Evolutionary conservation across 768 basidiomycete genomes (phyloP).

Genomic region (Postia placenta): DNA sequence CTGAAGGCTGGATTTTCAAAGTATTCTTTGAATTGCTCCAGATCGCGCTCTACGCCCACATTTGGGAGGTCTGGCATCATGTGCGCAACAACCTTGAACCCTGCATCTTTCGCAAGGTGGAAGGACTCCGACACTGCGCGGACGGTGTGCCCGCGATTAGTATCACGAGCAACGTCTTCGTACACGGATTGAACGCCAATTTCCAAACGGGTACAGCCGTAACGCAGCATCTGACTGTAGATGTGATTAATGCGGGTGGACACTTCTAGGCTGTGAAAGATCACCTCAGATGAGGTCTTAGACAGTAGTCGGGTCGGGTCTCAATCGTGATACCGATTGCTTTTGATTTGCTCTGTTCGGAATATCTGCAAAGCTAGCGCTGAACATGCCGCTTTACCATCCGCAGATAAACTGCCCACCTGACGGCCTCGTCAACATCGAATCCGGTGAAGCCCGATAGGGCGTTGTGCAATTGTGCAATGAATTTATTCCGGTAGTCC

Average conservation of each 20-base stretch:
- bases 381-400: background rate
- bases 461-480: slow-evolving; percentile 96
- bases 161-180: slow-evolving; percentile 98
- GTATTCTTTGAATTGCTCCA: slow-evolving; percentile 99
- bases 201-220: slow-evolving; percentile 96
- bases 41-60: slow-evolving; percentile 93
- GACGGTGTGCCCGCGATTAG: slow-evolving; percentile 98
- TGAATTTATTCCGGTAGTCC: slow-evolving; percentile 87
- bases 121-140: slow-evolving; percentile 96
- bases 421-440: slow-evolving; percentile 94
- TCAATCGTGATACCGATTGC: slow-evolving; percentile 99
- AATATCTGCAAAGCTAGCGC: slow-evolving; percentile 50
- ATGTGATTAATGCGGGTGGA: background rate
- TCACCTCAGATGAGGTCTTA: slow-evolving; percentile 90
- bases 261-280: background rate
- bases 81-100: slow-evolving; percentile 99
- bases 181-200: slow-evolving; percentile 99
- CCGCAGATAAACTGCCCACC: slow-evolving; percentile 33
- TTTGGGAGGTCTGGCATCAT: slow-evolving; percentile 99
- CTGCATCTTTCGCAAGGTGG: slow-evolving; percentile 96
- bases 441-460: slow-evolving; percentile 90
- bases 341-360: slow-evolving; percentile 96
- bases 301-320: slow-evolving; percentile 96
- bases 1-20: slow-evolving; percentile 98
- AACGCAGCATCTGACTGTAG: slow-evolving; percentile 92